Base-by-base conservation (phyloP, 2,329 filamentous ascomycete species). In the Claviceps cyperi region DNA sequence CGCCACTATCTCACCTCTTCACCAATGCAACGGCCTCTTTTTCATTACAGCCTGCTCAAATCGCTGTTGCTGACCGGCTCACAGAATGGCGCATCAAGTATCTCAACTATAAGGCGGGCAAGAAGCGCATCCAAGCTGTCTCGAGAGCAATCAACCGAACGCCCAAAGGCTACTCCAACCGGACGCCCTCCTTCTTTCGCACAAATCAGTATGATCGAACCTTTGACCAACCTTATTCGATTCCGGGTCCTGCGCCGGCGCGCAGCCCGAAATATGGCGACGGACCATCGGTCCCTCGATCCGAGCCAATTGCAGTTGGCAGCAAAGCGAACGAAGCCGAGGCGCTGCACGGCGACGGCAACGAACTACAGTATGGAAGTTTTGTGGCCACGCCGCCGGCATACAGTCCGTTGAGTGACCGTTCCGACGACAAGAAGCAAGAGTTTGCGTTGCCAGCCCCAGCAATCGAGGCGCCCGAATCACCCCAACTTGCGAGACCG, bases 31-130 rank as follows among this genome's bases (percentile, higher is more conserved):
- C n/a, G 2, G n/a, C n/a, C 11, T 36, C 13, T 35, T 7, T 13
- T 36, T 36, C 32, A 22, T 21, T 37, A 32, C 3, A 21, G 35
- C 22, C n/a, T 44, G 14, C 41, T 28, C 41, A 32, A 17, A 22
- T 6, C 32, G 24, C 28, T 8, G 15, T 28, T 24, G 32, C 53
- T 55, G 21, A 55, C 52, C 39, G 14, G 15, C 22, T 46, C 14
- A 28, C 57, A 83, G 80, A 97, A 78, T 97, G 91, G 91, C 81
- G 86, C 60, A 78, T 83, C 65, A 94, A 95, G 67, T 97, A 96
- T 66, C 77, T 97, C 58, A 81, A 96, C 68, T 97, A 97, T 74
- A 95, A 94, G 75, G 81, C 81, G 51, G 91, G 89, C 53, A 97
- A 97, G 70, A 96, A 96, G 70, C 84, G 89, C 63, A 76, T 97